Base-by-base conservation (phyloP, 2,329 filamentous ascomycete species). In the Calonectria montana region DNA sequence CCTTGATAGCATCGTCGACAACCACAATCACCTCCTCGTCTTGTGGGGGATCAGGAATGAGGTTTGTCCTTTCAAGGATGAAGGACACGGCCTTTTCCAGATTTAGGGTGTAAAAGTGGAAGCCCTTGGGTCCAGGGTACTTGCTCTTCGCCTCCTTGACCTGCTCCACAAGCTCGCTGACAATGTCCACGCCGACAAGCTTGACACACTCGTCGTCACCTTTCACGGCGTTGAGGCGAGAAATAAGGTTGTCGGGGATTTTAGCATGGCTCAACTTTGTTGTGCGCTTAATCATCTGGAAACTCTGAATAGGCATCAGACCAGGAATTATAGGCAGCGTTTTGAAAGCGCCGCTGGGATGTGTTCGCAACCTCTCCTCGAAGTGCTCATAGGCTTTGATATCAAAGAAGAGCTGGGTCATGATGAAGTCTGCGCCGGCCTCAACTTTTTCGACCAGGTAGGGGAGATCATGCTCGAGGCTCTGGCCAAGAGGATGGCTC, bases 321-420 rank as follows among this genome's bases (percentile, higher is more conserved):
- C 97, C 97, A 0, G 97, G 96, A 68, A 99, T 94, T 76, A 99
- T 97, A 8, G 94, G 93, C 27, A 98, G 94, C 3, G 90, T 91
- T 84, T 94, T 94, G 85, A 99, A 98, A 3, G 90, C 89, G 4
- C 95, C 95, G 79, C 94, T 97, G 59, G 94, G 91, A 80, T 99
- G 95, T 65, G 92, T 90, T 72, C 95, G 88, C 76, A 99, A 83
- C 63, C 88, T 90, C 75, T 86, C 89, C 85, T 98, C 96, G 80
- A 97, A 98, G 39, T 87, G 87, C 67, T 92, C 89, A 81, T 97
- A 99, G 21, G 94, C 94, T 4, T 94, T 88, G 27, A 95, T 89
- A 81, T 98, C 95, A 83, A 98, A 99, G 84, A 98, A 98, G 10
- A 99, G 88, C 83, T 99, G 97, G 1, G 97, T 98, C 94, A 99